phyloP scores from a whole-genome alignment of 2,329 filamentous ascomycete genomes.

The Ophiostoma piceae region DNA sequence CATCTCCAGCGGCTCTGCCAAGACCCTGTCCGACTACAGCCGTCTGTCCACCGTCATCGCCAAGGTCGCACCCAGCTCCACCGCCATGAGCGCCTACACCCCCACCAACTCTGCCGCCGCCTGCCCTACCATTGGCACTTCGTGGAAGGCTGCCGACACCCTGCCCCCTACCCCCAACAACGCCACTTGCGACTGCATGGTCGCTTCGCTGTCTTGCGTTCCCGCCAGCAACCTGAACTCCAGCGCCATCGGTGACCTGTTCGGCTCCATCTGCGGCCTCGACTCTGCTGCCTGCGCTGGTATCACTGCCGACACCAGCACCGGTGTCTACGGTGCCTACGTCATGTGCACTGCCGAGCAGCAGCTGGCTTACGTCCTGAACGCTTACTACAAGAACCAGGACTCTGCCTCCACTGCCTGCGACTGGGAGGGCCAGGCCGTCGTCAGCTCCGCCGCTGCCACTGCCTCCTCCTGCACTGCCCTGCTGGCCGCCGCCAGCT shows the following conservation, averaged over 20 bases:
- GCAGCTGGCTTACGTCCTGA: slow-evolving; percentile 68
- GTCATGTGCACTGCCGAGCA: slow-evolving; percentile 67
- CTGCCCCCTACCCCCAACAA: slow-evolving; percentile 81
- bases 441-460: slow-evolving; percentile 43
- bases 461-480: slow-evolving; percentile 50
- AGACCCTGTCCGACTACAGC: slow-evolving; percentile 68
- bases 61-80: slow-evolving; percentile 60
- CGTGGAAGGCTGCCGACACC: slow-evolving; percentile 64
- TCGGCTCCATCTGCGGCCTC: slow-evolving; percentile 65
- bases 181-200: slow-evolving; percentile 81
- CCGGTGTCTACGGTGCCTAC: slow-evolving; percentile 69
- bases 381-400: slow-evolving; percentile 63
- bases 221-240: slow-evolving; percentile 53
- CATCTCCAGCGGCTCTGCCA: slow-evolving; percentile 52
- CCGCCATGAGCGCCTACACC: slow-evolving; percentile 62
- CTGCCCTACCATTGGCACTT: slow-evolving; percentile 62
- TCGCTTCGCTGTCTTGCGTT: slow-evolving; percentile 64
- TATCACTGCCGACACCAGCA: slow-evolving; percentile 61
- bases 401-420: slow-evolving; percentile 56
- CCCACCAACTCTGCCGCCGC: slow-evolving; percentile 64
- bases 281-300: slow-evolving; percentile 56
- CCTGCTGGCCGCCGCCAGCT: slow-evolving; percentile 59
- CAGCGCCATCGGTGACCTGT: slow-evolving; percentile 61
- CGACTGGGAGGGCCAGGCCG: slow-evolving; percentile 64
- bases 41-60: slow-evolving; percentile 65